Percentiles rank a stretch among this genome's conserved stretches.
Evolutionary conservation across 768 basidiomycete species (phyloP).

Genomic region (Heimioporus sp.): DNA sequence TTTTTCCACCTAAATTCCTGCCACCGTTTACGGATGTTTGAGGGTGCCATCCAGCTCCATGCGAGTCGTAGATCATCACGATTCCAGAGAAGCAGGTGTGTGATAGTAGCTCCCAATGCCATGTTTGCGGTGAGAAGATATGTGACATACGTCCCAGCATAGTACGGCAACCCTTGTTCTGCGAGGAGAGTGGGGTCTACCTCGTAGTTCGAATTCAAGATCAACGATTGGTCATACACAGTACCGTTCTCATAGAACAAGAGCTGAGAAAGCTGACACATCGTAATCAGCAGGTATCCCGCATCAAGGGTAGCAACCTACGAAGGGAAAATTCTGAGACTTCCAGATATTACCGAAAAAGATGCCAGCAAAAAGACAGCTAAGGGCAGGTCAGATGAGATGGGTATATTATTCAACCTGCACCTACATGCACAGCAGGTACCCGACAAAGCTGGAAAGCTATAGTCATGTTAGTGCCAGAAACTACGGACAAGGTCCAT

Average conservation of each 20-base stretch:
- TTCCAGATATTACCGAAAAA: constrained; percentile 56
- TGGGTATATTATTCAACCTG: no score
- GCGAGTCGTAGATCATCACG: constrained; percentile 44
- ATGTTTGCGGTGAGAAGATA: constrained; percentile 17
- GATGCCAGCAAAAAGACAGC: constrained; percentile 36
- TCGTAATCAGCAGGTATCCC: no score
- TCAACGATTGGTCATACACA: constrained; percentile 49
- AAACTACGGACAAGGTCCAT: no score
- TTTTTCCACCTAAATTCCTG: no score
- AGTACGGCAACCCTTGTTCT: constrained; percentile 35
- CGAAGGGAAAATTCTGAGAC: constrained; percentile 60
- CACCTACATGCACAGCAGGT: constrained; percentile 57
- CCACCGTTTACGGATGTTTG: no score
- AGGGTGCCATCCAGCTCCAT: no score
- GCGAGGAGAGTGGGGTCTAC: constrained; percentile 49
- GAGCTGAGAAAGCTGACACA: constrained; percentile 40
- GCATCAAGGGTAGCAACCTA: no score
- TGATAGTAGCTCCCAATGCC: constrained; percentile 47
- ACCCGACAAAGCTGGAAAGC: constrained; percentile 50
- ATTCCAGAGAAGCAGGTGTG: constrained; percentile 54
- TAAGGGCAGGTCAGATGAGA: no score
- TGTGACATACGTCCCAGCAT: constrained; percentile 24
- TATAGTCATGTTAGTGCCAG: constrained; percentile 2
- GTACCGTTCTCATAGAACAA: constrained; percentile 54
- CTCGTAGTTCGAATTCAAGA: constrained; percentile 51